A percentile compares a stretch with the other conserved stretches of the same genome.
These are phyloP conservation scores for Trichoderma hamatum DNA, from an alignment of 2,329 filamentous ascomycete genomes.

Conservation along the genomic window DNA sequence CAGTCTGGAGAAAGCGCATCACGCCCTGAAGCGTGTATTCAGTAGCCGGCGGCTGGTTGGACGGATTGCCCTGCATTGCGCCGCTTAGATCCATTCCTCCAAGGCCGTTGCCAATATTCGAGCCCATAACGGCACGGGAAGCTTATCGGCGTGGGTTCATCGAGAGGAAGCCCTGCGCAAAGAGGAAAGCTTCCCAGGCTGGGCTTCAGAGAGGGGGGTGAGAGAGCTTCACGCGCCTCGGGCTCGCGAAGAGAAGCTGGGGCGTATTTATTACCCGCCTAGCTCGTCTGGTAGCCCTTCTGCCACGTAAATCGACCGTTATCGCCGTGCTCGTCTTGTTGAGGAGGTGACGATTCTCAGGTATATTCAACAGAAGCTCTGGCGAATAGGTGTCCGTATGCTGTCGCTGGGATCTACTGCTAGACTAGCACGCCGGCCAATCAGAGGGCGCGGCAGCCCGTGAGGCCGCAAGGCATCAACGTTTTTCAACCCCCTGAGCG, in stretches of 20 bases:
- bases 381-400: constrained; percentile 26
- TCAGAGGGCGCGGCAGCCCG: constrained; percentile 31
- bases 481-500: constrained; percentile 24
- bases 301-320: constrained; percentile 6
- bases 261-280: background rate
- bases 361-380: constrained; percentile 15
- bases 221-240: constrained; percentile 28
- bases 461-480: constrained; percentile 47
- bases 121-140: constrained; percentile 47
- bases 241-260: background rate
- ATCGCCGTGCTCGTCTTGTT: background rate
- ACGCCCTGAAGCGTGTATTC: constrained; percentile 74
- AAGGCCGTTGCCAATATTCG: constrained; percentile 50
- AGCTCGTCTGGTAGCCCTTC: background rate
- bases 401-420: constrained; percentile 28
- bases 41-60: constrained; percentile 60
- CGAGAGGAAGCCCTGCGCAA: constrained; percentile 38
- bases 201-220: constrained; percentile 28
- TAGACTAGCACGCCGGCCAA: constrained; percentile 34
- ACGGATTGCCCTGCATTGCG: constrained; percentile 50
- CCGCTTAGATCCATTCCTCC: constrained; percentile 50
- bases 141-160: constrained; percentile 43
- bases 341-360: constrained; percentile 11
- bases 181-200: constrained; percentile 32
- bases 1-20: constrained; percentile 98